Conservation (phyloP, 352 stramenopile species). For the Pythium dissotocum region DNA sequence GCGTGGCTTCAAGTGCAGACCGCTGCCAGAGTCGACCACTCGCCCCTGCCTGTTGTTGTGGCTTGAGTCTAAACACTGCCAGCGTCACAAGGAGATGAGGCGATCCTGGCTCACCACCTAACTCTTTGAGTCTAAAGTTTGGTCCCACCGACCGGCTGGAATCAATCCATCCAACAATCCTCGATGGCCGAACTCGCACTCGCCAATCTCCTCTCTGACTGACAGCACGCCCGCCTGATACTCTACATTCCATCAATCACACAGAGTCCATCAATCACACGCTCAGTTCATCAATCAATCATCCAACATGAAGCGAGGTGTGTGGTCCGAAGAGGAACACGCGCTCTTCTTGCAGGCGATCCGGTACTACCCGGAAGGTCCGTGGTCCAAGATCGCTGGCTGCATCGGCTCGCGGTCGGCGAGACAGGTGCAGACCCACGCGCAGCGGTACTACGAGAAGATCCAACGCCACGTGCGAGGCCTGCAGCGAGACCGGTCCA, state of each 20-base stretch:
- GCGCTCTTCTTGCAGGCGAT: conserved; percentile 36
- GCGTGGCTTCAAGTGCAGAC: conserved; percentile 7
- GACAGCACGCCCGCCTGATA: neutral
- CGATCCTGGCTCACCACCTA: conserved; percentile 1
- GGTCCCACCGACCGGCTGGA: neutral
- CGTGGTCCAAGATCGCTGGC: conserved; percentile 36
- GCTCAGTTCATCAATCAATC: neutral
- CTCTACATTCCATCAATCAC: too few species aligned
- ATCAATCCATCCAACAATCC: too few species aligned
- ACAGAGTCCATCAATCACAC: neutral
- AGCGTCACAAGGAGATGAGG: conserved; percentile 6
- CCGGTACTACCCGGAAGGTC: conserved; percentile 37
- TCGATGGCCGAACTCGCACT: neutral
- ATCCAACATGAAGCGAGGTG: conserved; percentile 21
- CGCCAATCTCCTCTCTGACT: neutral
- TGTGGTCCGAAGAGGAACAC: conserved; percentile 41
- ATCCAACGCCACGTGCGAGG: conserved; percentile 58
- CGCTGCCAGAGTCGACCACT: neutral
- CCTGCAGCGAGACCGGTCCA: conserved; percentile 28
- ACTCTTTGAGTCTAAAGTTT: neutral
- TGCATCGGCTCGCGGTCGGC: conserved; percentile 41
- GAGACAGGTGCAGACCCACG: conserved; percentile 67
- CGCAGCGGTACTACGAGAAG: conserved; percentile 73
- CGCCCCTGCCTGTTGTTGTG: neutral
- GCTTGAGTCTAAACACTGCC: neutral